Conservation (phyloP, 345 rosid genomes). For the Nasturtium officinale region DNA sequence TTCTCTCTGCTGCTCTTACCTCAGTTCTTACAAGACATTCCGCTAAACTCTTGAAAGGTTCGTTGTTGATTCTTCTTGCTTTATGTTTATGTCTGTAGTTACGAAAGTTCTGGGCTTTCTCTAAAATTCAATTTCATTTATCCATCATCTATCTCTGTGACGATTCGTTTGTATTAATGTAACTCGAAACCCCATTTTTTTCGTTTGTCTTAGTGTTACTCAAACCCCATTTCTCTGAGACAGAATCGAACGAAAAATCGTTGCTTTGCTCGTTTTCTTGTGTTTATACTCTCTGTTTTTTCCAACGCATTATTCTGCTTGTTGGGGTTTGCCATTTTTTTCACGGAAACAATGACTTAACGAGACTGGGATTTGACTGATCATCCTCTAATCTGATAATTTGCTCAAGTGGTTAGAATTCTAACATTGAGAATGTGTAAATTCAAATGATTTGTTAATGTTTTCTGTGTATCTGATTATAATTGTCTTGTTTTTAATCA, state of each 20-base stretch:
- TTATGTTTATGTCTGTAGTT: background rate
- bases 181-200: background rate
- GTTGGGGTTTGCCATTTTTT: too few relatives aligned
- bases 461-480: conserved; percentile 10
- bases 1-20: background rate
- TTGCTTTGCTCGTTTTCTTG: conserved; percentile 5
- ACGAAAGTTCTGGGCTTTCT: background rate
- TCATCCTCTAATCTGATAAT: background rate
- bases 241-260: conserved; percentile 5
- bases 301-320: too few relatives aligned
- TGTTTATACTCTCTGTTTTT: conserved; percentile 3
- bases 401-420: background rate
- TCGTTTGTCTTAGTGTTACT: background rate
- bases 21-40: background rate
- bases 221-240: background rate
- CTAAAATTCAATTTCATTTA: background rate
- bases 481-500: background rate
- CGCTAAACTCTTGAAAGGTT: conserved; percentile 23
- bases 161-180: conserved; percentile 18
- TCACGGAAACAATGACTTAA: background rate
- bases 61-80: conserved; percentile 9
- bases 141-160: background rate
- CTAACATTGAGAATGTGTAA: background rate
- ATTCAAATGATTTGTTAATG: background rate
- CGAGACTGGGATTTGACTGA: conserved; percentile 1